Percentiles rank a stretch among this genome's conserved stretches.
Evolutionary conservation across 352 stramenopile species (phyloP).

Genomic region (Blastocystis sp.): DNA sequence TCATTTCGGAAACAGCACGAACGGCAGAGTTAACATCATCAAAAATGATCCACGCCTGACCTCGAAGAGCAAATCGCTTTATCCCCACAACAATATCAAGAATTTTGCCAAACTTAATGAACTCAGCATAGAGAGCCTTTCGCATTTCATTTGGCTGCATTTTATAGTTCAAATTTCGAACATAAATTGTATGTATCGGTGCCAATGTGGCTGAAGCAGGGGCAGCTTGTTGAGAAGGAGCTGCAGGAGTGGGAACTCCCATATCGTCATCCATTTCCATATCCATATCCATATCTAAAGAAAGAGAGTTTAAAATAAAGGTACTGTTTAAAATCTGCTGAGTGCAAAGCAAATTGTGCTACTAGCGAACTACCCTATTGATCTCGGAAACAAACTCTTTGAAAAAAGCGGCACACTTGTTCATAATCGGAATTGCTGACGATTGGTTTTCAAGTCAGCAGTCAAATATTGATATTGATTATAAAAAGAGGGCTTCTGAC

Average conservation of each 20-base stretch:
- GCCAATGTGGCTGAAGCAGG: neutral
- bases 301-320: neutral
- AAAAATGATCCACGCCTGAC: constrained; percentile 60
- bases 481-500: no score
- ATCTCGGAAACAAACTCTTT: no score
- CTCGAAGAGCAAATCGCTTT: constrained; percentile 37
- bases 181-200: constrained; percentile 56
- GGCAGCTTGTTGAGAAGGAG: neutral
- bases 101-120: constrained; percentile 58
- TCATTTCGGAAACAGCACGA: constrained; percentile 19
- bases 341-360: constrained; percentile 47
- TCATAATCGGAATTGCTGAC: no score
- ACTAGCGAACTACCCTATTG: neutral
- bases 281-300: constrained; percentile 38
- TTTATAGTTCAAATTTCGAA: constrained; percentile 59
- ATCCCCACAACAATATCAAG: constrained; percentile 50
- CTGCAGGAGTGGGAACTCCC: neutral
- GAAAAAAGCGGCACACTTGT: no score
- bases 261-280: constrained; percentile 45
- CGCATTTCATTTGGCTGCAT: constrained; percentile 45
- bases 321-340: neutral
- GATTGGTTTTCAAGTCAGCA: no score
- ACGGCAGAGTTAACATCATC: constrained; percentile 22
- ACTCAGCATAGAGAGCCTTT: constrained; percentile 42
- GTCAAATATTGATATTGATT: no score